Evolutionary conservation across 176 grass and related monocot genomes (phyloP), one percentile per base, ranked within the genome.

Genomic region (Carex cristatella): DNA sequence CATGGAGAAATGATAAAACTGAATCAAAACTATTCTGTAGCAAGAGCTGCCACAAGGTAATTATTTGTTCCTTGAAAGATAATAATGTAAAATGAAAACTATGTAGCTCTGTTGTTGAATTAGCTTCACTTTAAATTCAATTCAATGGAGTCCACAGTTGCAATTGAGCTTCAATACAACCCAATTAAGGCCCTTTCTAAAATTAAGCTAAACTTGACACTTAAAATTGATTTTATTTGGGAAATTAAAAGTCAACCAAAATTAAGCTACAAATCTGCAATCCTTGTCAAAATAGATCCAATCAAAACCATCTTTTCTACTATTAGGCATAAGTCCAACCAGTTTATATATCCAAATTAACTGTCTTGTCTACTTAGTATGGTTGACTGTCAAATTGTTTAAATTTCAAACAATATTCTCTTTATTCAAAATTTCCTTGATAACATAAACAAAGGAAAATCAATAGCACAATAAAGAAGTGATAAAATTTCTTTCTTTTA

Each of bases 41-140:
- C 57, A 66, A 90, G 79, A 90, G 85, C 46, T 97, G 94, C 90
- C 89, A 94, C 12, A 92, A 97, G 91, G 92, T 94, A 73, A 87
- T 54, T 76, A 86, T 82, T 66, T 66, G 4, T 28, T 27, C 59
- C 58, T 82, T 82, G 4, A 19, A 66, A 48, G 10, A 44, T 53
- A 19, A 46, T 63, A 63, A 82, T 15, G 0, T 11, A 62, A 19
- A 61, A 38, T 65, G 2, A 63, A 61, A 30, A 61, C 35, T 38
- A 58, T 27, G 10, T 18, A 19, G 61, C 35, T 23, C 78, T 81
- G 28, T 23, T 55, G 28, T 63, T 82, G 10, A 40, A 65, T 61
- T 82, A 30, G 1, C 38, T 61, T 79, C 31, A 14, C 48, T 32
- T 79, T 56, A 56, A 55, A 53, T 58, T 35, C 23, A 79, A 79